Evolutionary conservation across 2,329 filamentous ascomycete genomes (phyloP).

Genomic region (Fusarium phyllophilum): DNA sequence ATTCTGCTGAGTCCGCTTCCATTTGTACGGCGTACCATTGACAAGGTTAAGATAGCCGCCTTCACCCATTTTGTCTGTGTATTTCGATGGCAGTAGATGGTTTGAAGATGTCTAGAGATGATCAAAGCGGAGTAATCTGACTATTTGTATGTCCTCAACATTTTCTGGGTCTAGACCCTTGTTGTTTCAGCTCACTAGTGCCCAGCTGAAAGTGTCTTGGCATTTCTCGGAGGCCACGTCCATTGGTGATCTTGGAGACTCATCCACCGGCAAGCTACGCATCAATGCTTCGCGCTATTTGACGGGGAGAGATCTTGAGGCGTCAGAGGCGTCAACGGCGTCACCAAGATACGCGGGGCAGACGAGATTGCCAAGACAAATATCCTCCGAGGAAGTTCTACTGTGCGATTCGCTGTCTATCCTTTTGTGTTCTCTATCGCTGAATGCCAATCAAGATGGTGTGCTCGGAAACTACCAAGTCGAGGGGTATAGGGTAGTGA

Average conservation of each 20-base stretch:
- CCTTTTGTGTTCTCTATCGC: too few species aligned
- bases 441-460: too few species aligned
- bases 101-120: background rate
- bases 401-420: too few species aligned
- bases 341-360: background rate
- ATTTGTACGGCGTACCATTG: conserved; percentile 21
- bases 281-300: background rate
- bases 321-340: background rate
- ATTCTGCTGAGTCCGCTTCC: background rate
- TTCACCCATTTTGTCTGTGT: background rate
- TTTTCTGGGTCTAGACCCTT: background rate
- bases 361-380: background rate
- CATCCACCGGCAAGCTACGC: background rate
- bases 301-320: background rate
- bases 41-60: background rate
- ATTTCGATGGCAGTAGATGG: background rate
- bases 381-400: too few species aligned
- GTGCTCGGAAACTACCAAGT: too few species aligned
- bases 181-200: background rate
- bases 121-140: background rate
- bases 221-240: background rate
- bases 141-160: background rate
- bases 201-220: conserved; percentile 1
- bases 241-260: background rate
- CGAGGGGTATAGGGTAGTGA: too few species aligned